phyloP scores from a whole-genome alignment of 805 yeast genomes.

The Cyberlindnera xylosilytica region DNA sequence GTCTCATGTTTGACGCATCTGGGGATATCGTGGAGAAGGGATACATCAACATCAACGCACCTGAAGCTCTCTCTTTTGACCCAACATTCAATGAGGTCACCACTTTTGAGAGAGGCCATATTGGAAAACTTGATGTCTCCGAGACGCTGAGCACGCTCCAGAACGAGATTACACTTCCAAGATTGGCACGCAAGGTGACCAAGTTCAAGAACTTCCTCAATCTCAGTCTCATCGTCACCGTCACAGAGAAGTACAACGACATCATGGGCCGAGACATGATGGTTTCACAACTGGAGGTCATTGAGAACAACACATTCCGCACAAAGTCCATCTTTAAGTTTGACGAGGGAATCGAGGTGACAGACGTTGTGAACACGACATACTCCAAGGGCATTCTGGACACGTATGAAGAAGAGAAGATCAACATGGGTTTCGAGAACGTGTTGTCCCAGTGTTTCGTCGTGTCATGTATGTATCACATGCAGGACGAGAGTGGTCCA shows the following conservation, averaged over 20 bases:
- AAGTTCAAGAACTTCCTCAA: constrained; percentile 25
- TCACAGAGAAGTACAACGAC: constrained; percentile 11
- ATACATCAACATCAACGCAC: constrained; percentile 16
- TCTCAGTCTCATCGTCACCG: constrained; percentile 21
- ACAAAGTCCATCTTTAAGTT: constrained; percentile 17
- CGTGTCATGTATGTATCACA: constrained; percentile 33
- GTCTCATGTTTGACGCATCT: constrained; percentile 4
- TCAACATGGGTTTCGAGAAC: constrained; percentile 31
- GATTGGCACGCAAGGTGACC: constrained; percentile 18
- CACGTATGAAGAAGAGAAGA: constrained; percentile 23
- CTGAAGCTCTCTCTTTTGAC: constrained; percentile 8
- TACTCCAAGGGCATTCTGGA: constrained; percentile 22
- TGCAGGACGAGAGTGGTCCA: constrained; percentile 29
- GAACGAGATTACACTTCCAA: constrained; percentile 9
- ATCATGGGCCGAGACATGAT: constrained; percentile 6
- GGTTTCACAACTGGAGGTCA: constrained; percentile 22
- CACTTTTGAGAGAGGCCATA: background rate
- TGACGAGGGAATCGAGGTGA: constrained; percentile 23
- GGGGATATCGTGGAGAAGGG: constrained; percentile 15
- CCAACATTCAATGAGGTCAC: constrained; percentile 1
- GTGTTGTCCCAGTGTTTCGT: constrained; percentile 35
- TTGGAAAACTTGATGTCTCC: constrained; percentile 2
- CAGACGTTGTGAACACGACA: constrained; percentile 24
- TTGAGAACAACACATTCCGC: constrained; percentile 27
- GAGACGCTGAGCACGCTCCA: background rate